Evolutionary conservation across 164 flowering plant species (phyloP), one percentile per base, ranked within the genome.

Genomic region (Brasenia schreberi): DNA sequence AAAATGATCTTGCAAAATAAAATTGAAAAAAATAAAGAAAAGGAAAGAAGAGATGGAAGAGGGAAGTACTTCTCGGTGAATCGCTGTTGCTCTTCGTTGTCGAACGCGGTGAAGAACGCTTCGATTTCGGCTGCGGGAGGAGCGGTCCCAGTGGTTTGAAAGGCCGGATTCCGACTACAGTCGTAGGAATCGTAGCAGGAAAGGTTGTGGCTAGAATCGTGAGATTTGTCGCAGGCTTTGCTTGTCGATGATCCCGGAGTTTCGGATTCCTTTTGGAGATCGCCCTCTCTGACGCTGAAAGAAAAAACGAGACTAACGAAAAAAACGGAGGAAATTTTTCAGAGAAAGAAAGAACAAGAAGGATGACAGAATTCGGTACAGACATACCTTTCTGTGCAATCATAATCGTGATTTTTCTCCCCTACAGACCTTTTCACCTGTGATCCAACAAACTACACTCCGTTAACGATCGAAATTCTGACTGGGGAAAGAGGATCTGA

Each of bases 71-170:
- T 84, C 19, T 87, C 87, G 6, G 79, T 64, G 66, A 89, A 89
- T 44, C 88, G 83, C 71, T 80, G 74, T 65, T 78, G 81, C 71
- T 83, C 85, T 45, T 69, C 10, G 68, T 79, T 82, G 73, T 87
- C 96, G 0, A 81, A 74, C 1, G 18, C 77, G 0, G 83, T 66
- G 75, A 89, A 86, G 77, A 89, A 87, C 27, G 79, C 91, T 4
- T 89, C 86, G 71, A 89, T 76, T 79, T 89, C 93, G 56, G 61
- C 80, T 58, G 60, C 69, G 9, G 84, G 67, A 17, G 91, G 89
- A 63, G 61, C 76, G 70, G 62, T 72, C 62, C 6, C 64, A 53
- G 61, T 7, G 17, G 33, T n/a, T 5, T 10, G 73, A 2, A 3
- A 3, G 66, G 67, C 23, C 3, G 73, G 53, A 63, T 42, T 56